Evolutionary conservation across 1,284 basidiomycete species (phyloP).

Genomic region (Melampsora americana): DNA sequence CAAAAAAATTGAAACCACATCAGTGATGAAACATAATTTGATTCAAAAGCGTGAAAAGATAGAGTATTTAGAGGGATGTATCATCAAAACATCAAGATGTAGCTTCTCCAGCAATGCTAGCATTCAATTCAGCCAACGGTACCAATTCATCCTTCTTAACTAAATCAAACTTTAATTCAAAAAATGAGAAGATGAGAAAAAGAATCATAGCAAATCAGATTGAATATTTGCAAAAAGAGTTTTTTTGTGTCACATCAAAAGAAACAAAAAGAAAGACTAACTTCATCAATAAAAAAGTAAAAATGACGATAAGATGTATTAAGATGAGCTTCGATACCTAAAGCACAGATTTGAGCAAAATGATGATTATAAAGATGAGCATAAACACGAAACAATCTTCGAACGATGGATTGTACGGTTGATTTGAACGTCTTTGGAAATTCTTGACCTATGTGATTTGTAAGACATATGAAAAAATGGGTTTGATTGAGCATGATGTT

Average conservation of each 20-base stretch:
- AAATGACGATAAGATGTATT: conserved; percentile 99
- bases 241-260: too few relatives aligned
- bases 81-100: not conserved
- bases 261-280: not conserved
- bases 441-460: conserved; percentile 32
- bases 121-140: conserved; percentile 92
- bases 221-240: too few relatives aligned
- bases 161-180: conserved; percentile 76
- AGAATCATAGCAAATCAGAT: too few relatives aligned
- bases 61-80: not conserved
- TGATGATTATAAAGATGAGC: conserved; percentile 99
- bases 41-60: not conserved
- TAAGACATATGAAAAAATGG: not conserved
- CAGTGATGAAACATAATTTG: too few relatives aligned
- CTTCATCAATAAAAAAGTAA: conserved; percentile 88
- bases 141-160: conserved; percentile 95
- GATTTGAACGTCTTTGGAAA: conserved; percentile 89
- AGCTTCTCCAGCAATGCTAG: conserved; percentile 65
- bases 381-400: conserved; percentile 92
- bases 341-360: conserved; percentile 96
- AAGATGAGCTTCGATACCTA: conserved; percentile 97
- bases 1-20: too few relatives aligned
- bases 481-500: not conserved
- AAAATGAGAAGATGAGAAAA: too few relatives aligned
- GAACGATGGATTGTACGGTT: conserved; percentile 85